A percentile compares a stretch with the other conserved stretches of the same genome.
Evolutionary conservation across 2,329 filamentous ascomycete genomes (phyloP).

Genomic region (Magnaporthiopsis incrustans): DNA sequence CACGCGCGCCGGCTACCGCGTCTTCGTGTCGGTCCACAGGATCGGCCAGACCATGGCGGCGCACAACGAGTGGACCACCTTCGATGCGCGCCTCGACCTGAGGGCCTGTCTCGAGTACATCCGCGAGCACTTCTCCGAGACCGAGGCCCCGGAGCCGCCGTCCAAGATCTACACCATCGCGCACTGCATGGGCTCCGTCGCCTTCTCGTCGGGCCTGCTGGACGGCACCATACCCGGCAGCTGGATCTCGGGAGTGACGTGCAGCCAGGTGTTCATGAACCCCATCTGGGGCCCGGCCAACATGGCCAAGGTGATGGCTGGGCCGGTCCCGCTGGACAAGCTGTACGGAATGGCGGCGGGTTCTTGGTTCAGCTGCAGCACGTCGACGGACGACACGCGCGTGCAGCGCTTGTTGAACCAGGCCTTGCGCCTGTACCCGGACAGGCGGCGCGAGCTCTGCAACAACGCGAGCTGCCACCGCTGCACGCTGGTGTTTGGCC

Average conservation of each 20-base stretch:
- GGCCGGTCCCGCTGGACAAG: conserved; percentile 39
- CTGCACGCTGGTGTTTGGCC: conserved; percentile 50
- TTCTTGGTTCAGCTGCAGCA: conserved; percentile 47
- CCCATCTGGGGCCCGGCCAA: conserved; percentile 50
- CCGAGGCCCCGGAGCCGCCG: conserved; percentile 15
- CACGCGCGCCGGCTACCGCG: conserved; percentile 49
- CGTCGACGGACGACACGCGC: conserved; percentile 34
- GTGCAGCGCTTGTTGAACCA: conserved; percentile 47
- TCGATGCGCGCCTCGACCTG: conserved; percentile 52
- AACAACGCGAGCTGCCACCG: conserved; percentile 55
- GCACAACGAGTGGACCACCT: conserved; percentile 48
- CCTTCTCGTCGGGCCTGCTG: conserved; percentile 49
- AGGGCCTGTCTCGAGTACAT: conserved; percentile 47
- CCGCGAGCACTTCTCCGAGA: conserved; percentile 26
- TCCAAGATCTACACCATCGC: conserved; percentile 46
- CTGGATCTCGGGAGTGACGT: conserved; percentile 51
- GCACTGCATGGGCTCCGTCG: conserved; percentile 58
- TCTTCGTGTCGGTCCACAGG: conserved; percentile 50
- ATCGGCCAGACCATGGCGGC: conserved; percentile 45
- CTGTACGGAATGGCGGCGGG: conserved; percentile 41
- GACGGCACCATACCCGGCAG: conserved; percentile 49
- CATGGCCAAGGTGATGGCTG: conserved; percentile 43
- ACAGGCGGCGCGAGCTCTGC: conserved; percentile 47
- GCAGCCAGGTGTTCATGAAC: conserved; percentile 57
- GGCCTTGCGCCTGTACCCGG: conserved; percentile 48